Percentiles rank a stretch among this genome's conserved stretches.
Evolutionary conservation across 1,284 basidiomycete genomes (phyloP).

Genomic region (Puccinia coronata): DNA sequence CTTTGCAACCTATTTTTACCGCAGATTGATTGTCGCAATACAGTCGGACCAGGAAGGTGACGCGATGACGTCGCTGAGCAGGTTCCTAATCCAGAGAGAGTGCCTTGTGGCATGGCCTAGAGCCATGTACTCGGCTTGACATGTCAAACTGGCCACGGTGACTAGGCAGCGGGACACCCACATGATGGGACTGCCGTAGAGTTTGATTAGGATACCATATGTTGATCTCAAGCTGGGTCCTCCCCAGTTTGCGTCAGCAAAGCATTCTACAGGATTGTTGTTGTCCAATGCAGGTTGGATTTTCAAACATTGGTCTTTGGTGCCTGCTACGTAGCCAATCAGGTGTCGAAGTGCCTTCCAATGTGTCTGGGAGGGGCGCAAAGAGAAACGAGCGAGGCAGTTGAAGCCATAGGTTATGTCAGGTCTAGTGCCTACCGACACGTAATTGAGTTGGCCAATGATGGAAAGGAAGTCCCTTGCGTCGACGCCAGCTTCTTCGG

Average conservation of each 20-base stretch:
- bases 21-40: constrained; percentile 13
- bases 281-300: neutral
- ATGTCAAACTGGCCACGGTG: neutral
- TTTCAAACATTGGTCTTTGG: neutral
- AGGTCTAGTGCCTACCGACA: constrained; percentile 5
- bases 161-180: constrained; percentile 3
- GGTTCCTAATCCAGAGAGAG: constrained; percentile 18
- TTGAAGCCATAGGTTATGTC: constrained; percentile 25
- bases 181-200: neutral
- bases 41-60: neutral
- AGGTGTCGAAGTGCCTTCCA: constrained; percentile 20
- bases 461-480: neutral
- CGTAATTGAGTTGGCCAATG: constrained; percentile 11
- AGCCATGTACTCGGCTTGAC: constrained; percentile 29
- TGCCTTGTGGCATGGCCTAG: neutral
- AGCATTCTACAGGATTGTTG: neutral
- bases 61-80: neutral
- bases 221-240: neutral
- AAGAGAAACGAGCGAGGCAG: neutral
- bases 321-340: neutral
- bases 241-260: constrained; percentile 12
- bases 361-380: neutral
- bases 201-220: neutral
- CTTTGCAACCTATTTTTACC: neutral
- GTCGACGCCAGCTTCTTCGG: neutral